These are phyloP conservation scores for Rhodotorula mucilaginosa DNA, from an alignment of 1,284 basidiomycete species.

Conservation along the genomic window DNA sequence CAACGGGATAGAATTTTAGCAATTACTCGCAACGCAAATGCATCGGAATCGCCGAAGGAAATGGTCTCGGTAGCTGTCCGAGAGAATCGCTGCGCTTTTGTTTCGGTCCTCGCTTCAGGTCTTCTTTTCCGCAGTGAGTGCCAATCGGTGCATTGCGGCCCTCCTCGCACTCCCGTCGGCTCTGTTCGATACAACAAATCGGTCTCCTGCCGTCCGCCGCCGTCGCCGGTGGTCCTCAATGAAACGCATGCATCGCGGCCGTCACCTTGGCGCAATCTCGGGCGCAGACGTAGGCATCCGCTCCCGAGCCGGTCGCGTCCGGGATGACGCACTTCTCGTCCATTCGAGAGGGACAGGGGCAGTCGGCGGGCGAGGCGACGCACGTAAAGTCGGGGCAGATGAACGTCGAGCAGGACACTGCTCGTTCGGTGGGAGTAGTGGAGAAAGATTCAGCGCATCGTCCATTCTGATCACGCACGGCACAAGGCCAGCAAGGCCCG, in stretches of 20 bases:
- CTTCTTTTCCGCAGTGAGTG: no score
- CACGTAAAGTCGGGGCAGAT: slow-evolving; percentile 22
- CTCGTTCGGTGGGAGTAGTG: no score
- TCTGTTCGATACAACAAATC: background rate
- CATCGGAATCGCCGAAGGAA: no score
- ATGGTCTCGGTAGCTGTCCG: no score
- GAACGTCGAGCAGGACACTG: slow-evolving; percentile 16
- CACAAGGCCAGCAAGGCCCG: background rate
- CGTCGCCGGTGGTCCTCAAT: background rate
- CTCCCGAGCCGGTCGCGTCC: slow-evolving; percentile 65
- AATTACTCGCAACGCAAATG: no score
- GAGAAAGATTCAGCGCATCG: background rate
- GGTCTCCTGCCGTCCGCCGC: background rate
- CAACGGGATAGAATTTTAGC: background rate
- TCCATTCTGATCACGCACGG: no score
- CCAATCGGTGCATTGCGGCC: no score
- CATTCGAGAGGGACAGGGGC: slow-evolving; percentile 47
- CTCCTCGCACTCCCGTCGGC: no score
- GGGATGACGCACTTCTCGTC: slow-evolving; percentile 84
- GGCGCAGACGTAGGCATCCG: slow-evolving; percentile 17
- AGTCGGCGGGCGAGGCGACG: slow-evolving; percentile 6
- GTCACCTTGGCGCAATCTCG: slow-evolving; percentile 12
- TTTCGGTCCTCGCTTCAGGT: no score
- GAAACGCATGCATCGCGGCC: background rate
- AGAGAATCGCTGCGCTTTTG: no score